These are phyloP conservation scores for Fraxinus anomala DNA, from an alignment of 257 asterid species.

Conservation along the genomic window DNA sequence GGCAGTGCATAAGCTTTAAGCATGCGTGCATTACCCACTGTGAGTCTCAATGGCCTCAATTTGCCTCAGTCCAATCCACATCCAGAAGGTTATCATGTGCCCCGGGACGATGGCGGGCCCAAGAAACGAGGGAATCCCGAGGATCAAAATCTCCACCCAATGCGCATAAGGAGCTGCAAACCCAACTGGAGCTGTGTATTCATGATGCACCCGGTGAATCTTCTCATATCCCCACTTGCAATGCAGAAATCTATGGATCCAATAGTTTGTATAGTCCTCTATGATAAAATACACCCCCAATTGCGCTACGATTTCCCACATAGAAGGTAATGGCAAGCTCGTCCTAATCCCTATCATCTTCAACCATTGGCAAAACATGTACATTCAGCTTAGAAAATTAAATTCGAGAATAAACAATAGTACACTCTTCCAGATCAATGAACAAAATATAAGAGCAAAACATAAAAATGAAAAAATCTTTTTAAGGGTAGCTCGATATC, in stretches of 20 bases:
- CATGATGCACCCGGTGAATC: slow-evolving; percentile 95
- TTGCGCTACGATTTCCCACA: slow-evolving; percentile 72
- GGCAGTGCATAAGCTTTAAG: slow-evolving; percentile 41
- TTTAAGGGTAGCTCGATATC: not conserved
- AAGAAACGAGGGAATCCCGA: slow-evolving; percentile 90
- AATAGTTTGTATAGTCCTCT: slow-evolving; percentile 91
- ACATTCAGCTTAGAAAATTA: not conserved
- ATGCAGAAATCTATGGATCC: slow-evolving; percentile 93
- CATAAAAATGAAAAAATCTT: no score
- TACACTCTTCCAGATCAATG: not conserved
- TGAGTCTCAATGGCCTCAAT: slow-evolving; percentile 98
- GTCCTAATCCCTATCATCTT: slow-evolving; percentile 86
- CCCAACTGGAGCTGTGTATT: slow-evolving; percentile 91
- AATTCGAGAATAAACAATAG: not conserved
- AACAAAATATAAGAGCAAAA: slow-evolving; percentile 5
- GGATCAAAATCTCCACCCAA: slow-evolving; percentile 95
- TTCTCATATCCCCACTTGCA: slow-evolving; percentile 97
- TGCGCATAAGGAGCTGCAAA: slow-evolving; percentile 97
- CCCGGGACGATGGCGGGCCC: slow-evolving; percentile 97
- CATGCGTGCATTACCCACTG: slow-evolving; percentile 95
- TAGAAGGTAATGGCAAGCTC: slow-evolving; percentile 87
- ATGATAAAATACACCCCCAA: slow-evolving; percentile 77
- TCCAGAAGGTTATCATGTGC: slow-evolving; percentile 92
- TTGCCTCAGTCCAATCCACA: slow-evolving; percentile 94
- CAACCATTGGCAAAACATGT: slow-evolving; percentile 18